phyloP scores from a whole-genome alignment of 2,329 filamentous ascomycete genomes.

The Neofusicoccum laricinum region DNA sequence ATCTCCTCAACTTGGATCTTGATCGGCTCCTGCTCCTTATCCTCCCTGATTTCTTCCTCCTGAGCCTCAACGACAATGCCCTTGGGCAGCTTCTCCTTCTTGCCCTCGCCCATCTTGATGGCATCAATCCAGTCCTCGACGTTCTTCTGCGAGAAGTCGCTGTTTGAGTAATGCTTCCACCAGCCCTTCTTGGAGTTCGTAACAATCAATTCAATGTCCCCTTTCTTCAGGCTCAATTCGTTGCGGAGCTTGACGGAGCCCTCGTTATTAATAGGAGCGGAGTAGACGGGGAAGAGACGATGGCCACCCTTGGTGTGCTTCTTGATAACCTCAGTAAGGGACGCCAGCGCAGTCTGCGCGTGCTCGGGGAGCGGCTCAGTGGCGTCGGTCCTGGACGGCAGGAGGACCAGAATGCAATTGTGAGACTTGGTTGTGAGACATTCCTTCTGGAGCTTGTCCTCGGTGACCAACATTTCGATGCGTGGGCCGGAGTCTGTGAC shows the following conservation, averaged over 20 bases:
- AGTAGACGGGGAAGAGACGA: constrained; percentile 79
- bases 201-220: constrained; percentile 70
- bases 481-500: constrained; percentile 55
- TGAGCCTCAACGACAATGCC: constrained; percentile 31
- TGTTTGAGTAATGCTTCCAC: constrained; percentile 72
- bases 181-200: constrained; percentile 82
- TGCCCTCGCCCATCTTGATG: constrained; percentile 84
- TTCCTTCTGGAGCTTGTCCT: constrained; percentile 62
- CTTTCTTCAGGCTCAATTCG: constrained; percentile 58
- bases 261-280: constrained; percentile 63
- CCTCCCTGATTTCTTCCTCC: constrained; percentile 25
- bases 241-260: constrained; percentile 55
- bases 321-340: constrained; percentile 69
- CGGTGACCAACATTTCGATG: constrained; percentile 63
- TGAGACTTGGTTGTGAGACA: constrained; percentile 75
- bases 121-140: constrained; percentile 86
- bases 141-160: constrained; percentile 54
- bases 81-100: constrained; percentile 68
- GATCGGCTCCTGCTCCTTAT: constrained; percentile 27
- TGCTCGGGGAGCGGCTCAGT: constrained; percentile 30
- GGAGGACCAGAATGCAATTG: constrained; percentile 72
- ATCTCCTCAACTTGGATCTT: constrained; percentile 33
- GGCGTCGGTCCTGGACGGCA: constrained; percentile 52
- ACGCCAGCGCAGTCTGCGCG: constrained; percentile 51
- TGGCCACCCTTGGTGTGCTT: constrained; percentile 67